These are phyloP conservation scores for Linum lewisii DNA, from an alignment of 345 rosid genomes.

Conservation along the genomic window DNA sequence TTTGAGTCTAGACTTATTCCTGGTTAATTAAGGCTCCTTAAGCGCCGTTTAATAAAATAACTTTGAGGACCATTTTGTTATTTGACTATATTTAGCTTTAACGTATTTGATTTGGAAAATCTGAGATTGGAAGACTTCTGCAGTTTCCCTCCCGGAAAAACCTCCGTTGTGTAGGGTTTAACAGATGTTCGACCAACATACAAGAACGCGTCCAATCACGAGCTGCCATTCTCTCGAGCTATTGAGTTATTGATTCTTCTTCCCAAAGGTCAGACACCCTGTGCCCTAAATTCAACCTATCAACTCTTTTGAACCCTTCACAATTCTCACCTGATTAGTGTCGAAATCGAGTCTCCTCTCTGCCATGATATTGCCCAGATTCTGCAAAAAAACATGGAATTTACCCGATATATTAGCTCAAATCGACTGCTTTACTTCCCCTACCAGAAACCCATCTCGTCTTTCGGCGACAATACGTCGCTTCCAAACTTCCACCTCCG, in stretches of 20 bases:
- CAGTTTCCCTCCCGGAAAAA: no score
- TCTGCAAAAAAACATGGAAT: conserved; percentile 16
- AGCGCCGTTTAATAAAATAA: no score
- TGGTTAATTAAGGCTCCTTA: no score
- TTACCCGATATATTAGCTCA: conserved; percentile 30
- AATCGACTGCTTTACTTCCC: conserved; percentile 14
- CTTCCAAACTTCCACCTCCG: conserved; percentile 17
- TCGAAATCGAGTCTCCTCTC: conserved; percentile 3
- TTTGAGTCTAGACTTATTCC: no score
- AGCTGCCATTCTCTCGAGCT: background rate
- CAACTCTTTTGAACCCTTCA: background rate
- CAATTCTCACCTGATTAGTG: background rate
- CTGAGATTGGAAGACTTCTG: no score
- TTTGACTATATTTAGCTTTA: no score
- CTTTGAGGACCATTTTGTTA: no score
- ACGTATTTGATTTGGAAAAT: no score
- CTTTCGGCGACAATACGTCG: conserved; percentile 20
- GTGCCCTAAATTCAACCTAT: no score
- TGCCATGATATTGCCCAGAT: conserved; percentile 30
- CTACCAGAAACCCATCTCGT: conserved; percentile 23
- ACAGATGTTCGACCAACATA: no score
- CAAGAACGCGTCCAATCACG: no score
- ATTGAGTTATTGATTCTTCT: background rate
- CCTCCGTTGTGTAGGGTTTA: no score
- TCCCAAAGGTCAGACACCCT: background rate